Evolutionary conservation across 108 stramenopile genomes (phyloP).

Genomic region (Bacterosira constricta): DNA sequence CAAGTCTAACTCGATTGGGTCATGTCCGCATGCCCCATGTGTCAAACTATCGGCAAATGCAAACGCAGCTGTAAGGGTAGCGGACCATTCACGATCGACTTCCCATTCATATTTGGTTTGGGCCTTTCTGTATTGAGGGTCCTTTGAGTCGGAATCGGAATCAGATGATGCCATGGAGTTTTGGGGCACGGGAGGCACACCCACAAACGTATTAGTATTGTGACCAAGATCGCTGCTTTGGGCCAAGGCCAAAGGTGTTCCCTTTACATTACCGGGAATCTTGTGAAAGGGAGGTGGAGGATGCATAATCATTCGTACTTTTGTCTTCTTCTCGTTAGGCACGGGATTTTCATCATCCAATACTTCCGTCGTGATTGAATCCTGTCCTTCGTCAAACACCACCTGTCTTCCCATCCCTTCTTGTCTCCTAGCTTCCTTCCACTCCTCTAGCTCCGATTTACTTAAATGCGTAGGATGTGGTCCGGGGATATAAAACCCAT

Average conservation of each 20-base stretch:
- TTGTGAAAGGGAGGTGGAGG: conserved; percentile 78
- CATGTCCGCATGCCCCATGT: conserved; percentile 90
- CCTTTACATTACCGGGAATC: conserved; percentile 71
- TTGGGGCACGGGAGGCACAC: conserved; percentile 2
- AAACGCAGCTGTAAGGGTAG: conserved; percentile 77
- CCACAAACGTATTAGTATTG: conserved; percentile 8
- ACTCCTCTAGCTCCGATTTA: conserved; percentile 37
- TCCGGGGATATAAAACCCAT: conserved; percentile 46
- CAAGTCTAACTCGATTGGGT: conserved; percentile 71
- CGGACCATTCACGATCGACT: conserved; percentile 70
- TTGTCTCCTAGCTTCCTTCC: conserved; percentile 31
- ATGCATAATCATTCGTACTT: conserved; percentile 60
- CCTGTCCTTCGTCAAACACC: conserved; percentile 13
- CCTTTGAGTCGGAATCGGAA: background rate
- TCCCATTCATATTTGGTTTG: conserved; percentile 74
- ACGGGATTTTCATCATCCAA: conserved; percentile 17
- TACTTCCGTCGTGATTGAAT: conserved; percentile 13
- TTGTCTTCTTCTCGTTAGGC: conserved; percentile 30
- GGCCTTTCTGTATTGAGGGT: conserved; percentile 9
- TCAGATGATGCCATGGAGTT: conserved; percentile 5
- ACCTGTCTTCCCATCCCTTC: conserved; percentile 29
- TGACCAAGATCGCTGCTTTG: conserved; percentile 50
- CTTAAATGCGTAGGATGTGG: conserved; percentile 49
- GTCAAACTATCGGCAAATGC: conserved; percentile 84
- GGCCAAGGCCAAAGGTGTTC: conserved; percentile 53